Evolutionary conservation across 2,329 filamentous ascomycete species (phyloP).

Genomic region (Myriosclerotinia scirpicola): DNA sequence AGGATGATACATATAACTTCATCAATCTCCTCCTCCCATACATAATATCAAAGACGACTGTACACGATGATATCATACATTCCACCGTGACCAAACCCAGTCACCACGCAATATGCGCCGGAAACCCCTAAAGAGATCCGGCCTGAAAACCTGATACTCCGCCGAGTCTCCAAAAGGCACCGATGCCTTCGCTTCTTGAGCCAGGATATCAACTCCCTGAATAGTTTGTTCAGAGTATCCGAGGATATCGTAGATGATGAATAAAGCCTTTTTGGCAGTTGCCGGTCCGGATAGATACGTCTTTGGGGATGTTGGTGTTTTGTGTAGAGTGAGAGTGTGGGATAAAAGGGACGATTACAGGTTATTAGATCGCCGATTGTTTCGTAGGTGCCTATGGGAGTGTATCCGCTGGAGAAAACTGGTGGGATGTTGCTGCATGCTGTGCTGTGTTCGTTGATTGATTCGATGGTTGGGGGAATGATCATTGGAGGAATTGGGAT

Average conservation of each 20-base stretch:
- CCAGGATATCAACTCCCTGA: slow-evolving; percentile 67
- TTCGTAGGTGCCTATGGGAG: slow-evolving; percentile 55
- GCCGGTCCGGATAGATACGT: slow-evolving; percentile 50
- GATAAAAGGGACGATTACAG: slow-evolving; percentile 40
- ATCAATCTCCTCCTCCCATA: neutral
- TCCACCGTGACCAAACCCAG: neutral
- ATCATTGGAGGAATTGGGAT: neutral
- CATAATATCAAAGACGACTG: neutral
- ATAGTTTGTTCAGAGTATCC: slow-evolving; percentile 69
- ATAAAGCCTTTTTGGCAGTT: slow-evolving; percentile 55
- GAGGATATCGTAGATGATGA: slow-evolving; percentile 64
- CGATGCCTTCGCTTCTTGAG: slow-evolving; percentile 42
- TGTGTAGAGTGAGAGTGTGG: too few species aligned
- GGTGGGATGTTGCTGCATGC: slow-evolving; percentile 60
- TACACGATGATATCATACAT: neutral
- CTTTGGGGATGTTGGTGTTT: slow-evolving; percentile 19
- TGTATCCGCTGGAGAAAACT: slow-evolving; percentile 54
- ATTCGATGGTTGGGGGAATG: slow-evolving; percentile 23
- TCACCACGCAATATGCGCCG: slow-evolving; percentile 51
- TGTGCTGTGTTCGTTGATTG: slow-evolving; percentile 49
- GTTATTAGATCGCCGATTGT: slow-evolving; percentile 55
- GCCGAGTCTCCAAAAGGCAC: neutral
- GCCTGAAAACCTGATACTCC: slow-evolving; percentile 81
- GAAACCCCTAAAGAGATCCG: slow-evolving; percentile 76
- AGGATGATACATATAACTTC: slow-evolving; percentile 21